Base-by-base conservation (phyloP, 176 grass and related monocot species). In the Oryza longistaminata region DNA sequence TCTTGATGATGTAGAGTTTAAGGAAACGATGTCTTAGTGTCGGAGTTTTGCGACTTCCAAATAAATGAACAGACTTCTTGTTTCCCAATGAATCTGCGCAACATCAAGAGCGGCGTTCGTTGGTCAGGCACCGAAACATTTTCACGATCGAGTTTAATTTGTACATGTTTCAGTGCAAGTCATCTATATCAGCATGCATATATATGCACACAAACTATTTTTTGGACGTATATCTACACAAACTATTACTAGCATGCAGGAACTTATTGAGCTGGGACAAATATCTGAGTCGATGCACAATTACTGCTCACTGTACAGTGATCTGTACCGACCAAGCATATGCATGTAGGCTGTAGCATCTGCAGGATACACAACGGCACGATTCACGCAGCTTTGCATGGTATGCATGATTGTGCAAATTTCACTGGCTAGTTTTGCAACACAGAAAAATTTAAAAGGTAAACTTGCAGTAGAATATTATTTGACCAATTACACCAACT, bases 401-500 rank as follows among this genome's bases (percentile, higher is more conserved):
- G 58, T 11, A 62, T 61, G n/a, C 9, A 24, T 24, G 52, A 21
- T 58, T 58, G 7, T 22, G 10, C 2, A 9, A 5, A 81, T 69
- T 24, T 35, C 31, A 52, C 44, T 7, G 58, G 37, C 27, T 19
- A 80, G 55, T 80, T 79, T 73, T 52, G 74, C 81, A 68, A 9
- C 58, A 66, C 83, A 12, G 16, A 55, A 50, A 82, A 84, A 77
- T 43, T 43, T 70, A 79, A 71, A 70, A 84, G 7, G 17, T 64
- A 11, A 31, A 82, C 45, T 79, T 31, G 27, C 2, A 27, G 2
- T 42, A 78, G 8, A 60, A 45, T 74, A 88, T 68, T 74, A 61
- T 69, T 84, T 80, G 87, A 88, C 81, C 69, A 13, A 17, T 74
- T 48, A 73, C 68, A 45, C 33, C 61, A 14, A 79, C 68, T 66